phyloP scores from a whole-genome alignment of 305 asterid genomes.

The Galium porrigens region DNA sequence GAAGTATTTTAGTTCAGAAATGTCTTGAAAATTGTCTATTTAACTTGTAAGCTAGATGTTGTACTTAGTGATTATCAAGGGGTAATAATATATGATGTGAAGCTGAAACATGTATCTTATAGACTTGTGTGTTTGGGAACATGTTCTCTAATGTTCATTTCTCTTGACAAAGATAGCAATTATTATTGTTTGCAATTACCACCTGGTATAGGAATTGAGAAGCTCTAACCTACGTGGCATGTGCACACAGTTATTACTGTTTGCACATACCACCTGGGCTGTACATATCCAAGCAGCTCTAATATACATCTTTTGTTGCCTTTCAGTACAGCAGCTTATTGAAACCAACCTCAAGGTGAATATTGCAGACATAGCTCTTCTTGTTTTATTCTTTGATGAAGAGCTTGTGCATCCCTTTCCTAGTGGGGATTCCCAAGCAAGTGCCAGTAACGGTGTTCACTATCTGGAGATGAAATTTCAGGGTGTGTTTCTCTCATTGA shows the following conservation, averaged over 20 bases:
- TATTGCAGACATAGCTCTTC: slow-evolving; percentile 43
- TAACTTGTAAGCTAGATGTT: not conserved
- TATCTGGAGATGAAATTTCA: slow-evolving; percentile 47
- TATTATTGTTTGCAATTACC: not conserved
- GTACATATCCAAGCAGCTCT: not conserved
- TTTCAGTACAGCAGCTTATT: slow-evolving; percentile 74
- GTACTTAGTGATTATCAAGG: not conserved
- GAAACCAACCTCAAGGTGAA: slow-evolving; percentile 70
- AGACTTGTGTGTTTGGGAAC: not conserved
- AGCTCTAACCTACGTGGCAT: not conserved
- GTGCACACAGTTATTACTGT: not conserved
- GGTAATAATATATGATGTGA: not conserved
- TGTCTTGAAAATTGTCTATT: not conserved
- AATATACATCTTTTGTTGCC: not conserved
- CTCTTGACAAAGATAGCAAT: not conserved
- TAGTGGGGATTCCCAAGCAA: slow-evolving; percentile 26
- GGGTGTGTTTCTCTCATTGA: slow-evolving; percentile 35
- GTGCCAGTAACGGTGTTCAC: slow-evolving; percentile 29
- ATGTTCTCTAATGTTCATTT: not conserved
- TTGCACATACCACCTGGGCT: not conserved
- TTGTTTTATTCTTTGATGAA: slow-evolving; percentile 62
- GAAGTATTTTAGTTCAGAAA: not conserved
- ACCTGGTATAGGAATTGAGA: not conserved
- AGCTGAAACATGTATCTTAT: not conserved
- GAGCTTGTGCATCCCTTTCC: slow-evolving; percentile 34